These are phyloP conservation scores for Nitzschia putrida DNA, from an alignment of 108 stramenopile genomes.

Conservation along the genomic window DNA sequence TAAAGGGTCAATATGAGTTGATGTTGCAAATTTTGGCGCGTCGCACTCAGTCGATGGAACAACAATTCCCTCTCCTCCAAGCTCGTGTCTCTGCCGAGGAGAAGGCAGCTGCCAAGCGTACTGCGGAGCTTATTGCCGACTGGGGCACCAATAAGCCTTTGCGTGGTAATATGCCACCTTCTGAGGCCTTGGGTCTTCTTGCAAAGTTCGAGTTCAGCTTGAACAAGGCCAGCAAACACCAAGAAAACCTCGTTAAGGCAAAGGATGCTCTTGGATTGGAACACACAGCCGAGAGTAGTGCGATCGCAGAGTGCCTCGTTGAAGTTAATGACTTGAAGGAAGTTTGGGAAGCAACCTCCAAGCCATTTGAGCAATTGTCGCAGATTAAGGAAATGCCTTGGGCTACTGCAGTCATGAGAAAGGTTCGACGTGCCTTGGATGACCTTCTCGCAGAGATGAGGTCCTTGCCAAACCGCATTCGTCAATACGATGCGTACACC, in stretches of 20 bases:
- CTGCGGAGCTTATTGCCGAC: conserved; percentile 64
- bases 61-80: conserved; percentile 90
- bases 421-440: conserved; percentile 86
- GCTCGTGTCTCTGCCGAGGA: conserved; percentile 90
- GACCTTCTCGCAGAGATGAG: conserved; percentile 87
- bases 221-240: conserved; percentile 76
- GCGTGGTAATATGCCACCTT: conserved; percentile 74
- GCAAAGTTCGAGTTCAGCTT: conserved; percentile 80
- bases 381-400: conserved; percentile 86
- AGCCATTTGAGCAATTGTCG: conserved; percentile 63
- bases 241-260: conserved; percentile 76
- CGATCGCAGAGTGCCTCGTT: conserved; percentile 58
- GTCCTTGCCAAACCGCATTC: conserved; percentile 88
- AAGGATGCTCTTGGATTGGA: conserved; percentile 89
- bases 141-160: conserved; percentile 91
- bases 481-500: conserved; percentile 95
- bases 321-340: conserved; percentile 88
- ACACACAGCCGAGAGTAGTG: conserved; percentile 53
- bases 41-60: conserved; percentile 84
- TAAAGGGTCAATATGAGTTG: conserved; percentile 83
- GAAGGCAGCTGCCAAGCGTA: conserved; percentile 74
- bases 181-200: conserved; percentile 83
- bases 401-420: conserved; percentile 83
- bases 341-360: conserved; percentile 86
- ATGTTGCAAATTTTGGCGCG: conserved; percentile 86